phyloP scores from a whole-genome alignment of 108 stramenopile species.

The Skeletonema potamos region DNA sequence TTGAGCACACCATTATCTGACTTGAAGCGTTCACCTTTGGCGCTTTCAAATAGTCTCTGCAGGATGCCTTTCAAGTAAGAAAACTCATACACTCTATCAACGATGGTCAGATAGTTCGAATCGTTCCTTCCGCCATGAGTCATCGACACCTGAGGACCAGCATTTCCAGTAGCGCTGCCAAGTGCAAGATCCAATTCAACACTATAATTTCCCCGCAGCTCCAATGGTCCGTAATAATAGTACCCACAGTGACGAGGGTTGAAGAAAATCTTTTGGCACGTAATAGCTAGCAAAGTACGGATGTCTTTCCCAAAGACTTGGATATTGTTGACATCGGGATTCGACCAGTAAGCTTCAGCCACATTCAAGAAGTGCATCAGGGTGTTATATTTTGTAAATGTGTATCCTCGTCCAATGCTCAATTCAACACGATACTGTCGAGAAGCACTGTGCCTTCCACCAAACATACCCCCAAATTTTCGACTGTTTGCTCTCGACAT shows the following conservation, averaged over 20 bases:
- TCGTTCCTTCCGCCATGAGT: constrained; percentile 6
- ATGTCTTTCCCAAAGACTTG: constrained; percentile 56
- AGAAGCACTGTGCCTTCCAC: constrained; percentile 17
- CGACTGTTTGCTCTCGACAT: constrained; percentile 53
- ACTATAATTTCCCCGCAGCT: constrained; percentile 30
- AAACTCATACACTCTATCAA: constrained; percentile 53
- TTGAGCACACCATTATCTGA: constrained; percentile 54
- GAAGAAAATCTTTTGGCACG: constrained; percentile 57
- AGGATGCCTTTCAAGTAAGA: constrained; percentile 42
- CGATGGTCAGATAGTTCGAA: constrained; percentile 24
- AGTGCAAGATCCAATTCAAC: constrained; percentile 52
- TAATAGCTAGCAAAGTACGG: constrained; percentile 41
- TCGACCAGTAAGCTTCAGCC: constrained; percentile 43
- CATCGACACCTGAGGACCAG: constrained; percentile 28
- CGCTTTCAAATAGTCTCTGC: constrained; percentile 28
- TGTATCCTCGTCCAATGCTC: constrained; percentile 48
- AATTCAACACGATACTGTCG: constrained; percentile 37
- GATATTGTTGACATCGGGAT: constrained; percentile 55
- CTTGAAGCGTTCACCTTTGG: constrained; percentile 32
- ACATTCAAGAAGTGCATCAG: constrained; percentile 59
- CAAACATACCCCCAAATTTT: constrained; percentile 28
- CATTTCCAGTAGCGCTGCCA: constrained; percentile 21
- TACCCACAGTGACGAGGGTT: constrained; percentile 42
- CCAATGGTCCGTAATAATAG: constrained; percentile 55
- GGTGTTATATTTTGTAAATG: constrained; percentile 61